A percentile compares a stretch with the other conserved stretches of the same genome.
These are phyloP conservation scores for Chlamydomonas urium DNA, from an alignment of 139 green algal species.

Conservation along the genomic window DNA sequence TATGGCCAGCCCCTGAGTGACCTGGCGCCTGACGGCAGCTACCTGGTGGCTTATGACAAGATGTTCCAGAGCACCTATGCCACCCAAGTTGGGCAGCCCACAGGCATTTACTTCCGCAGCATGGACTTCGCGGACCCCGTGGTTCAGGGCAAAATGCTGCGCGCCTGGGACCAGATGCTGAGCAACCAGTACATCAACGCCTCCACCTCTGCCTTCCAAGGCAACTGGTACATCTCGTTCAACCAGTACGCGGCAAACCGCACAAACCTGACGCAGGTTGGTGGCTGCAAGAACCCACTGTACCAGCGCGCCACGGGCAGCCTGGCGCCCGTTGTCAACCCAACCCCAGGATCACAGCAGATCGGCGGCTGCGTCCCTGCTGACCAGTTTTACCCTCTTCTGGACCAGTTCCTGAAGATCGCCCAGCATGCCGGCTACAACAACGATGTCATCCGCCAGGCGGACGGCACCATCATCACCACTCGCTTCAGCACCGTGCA, in stretches of 20 bases:
- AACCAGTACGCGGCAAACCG: constrained; percentile 13
- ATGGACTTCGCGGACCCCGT: constrained; percentile 20
- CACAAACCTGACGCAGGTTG: background rate
- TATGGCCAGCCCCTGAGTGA: constrained; percentile 33
- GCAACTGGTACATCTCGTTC: constrained; percentile 35
- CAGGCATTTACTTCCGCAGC: constrained; percentile 25
- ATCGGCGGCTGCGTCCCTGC: constrained; percentile 24
- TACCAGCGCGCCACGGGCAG: constrained; percentile 5
- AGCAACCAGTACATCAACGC: constrained; percentile 23
- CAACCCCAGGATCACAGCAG: background rate
- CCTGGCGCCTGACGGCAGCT: constrained; percentile 31
- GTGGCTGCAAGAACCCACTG: constrained; percentile 32
- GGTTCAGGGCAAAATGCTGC: constrained; percentile 28
- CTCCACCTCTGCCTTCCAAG: constrained; percentile 17
- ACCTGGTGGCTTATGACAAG: constrained; percentile 27
- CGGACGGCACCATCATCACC: constrained; percentile 15
- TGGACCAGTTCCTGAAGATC: constrained; percentile 1
- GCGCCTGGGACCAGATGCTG: constrained; percentile 8
- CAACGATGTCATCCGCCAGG: background rate
- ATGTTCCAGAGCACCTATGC: constrained; percentile 18
- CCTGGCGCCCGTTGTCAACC: constrained; percentile 10
- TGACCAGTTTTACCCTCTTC: constrained; percentile 26
- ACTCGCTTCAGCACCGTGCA: constrained; percentile 15
- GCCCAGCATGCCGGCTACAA: background rate
- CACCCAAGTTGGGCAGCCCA: constrained; percentile 28